Conservation (phyloP, 495 filamentous ascomycete species). For the Durotheca rogersii region DNA sequence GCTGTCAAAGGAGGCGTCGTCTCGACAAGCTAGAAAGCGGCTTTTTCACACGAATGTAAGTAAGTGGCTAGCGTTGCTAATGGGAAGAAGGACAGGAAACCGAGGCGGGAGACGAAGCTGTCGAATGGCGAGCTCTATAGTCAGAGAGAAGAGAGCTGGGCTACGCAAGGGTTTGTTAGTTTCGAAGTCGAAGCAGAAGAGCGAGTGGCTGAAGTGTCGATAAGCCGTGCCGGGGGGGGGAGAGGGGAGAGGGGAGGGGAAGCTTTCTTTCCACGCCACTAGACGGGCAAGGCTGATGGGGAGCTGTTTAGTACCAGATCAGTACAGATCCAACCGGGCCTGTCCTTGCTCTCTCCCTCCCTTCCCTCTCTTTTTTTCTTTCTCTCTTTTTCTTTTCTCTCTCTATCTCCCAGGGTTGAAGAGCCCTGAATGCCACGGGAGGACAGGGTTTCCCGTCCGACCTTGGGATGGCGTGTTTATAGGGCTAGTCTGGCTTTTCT, state of each 20-base stretch:
- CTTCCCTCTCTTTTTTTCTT: slow-evolving; percentile 13
- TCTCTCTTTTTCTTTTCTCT: slow-evolving; percentile 13
- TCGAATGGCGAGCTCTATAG: slow-evolving; percentile 12
- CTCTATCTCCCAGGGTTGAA: slow-evolving; percentile 21
- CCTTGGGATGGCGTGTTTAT: slow-evolving; percentile 36
- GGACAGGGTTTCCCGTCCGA: slow-evolving; percentile 33
- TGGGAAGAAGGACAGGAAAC: slow-evolving; percentile 20
- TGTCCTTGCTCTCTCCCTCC: slow-evolving; percentile 24
- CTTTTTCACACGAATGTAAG: slow-evolving; percentile 13
- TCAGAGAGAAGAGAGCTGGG: slow-evolving; percentile 7
- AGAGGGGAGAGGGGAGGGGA: slow-evolving; percentile 30
- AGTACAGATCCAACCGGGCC: slow-evolving; percentile 28
- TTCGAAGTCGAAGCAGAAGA: slow-evolving; percentile 22
- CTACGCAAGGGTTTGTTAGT: slow-evolving; percentile 15
- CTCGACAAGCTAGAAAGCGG: slow-evolving; percentile 16
- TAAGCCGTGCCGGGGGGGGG: slow-evolving; percentile 33
- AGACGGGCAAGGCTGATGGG: slow-evolving; percentile 38
- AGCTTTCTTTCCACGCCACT: slow-evolving; percentile 34
- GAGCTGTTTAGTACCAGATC: slow-evolving; percentile 18
- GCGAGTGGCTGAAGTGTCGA: slow-evolving; percentile 37
- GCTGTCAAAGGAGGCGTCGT: slow-evolving; percentile 27
- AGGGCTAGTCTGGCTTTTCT: slow-evolving; percentile 29
- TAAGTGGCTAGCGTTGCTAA: slow-evolving; percentile 12
- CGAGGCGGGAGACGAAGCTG: slow-evolving; percentile 8
- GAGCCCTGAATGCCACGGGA: slow-evolving; percentile 21